A percentile compares a stretch with the other conserved stretches of the same genome.
phyloP scores from a whole-genome alignment of 192 early-diverging fungal species.

The Glomus cerebriforme region DNA sequence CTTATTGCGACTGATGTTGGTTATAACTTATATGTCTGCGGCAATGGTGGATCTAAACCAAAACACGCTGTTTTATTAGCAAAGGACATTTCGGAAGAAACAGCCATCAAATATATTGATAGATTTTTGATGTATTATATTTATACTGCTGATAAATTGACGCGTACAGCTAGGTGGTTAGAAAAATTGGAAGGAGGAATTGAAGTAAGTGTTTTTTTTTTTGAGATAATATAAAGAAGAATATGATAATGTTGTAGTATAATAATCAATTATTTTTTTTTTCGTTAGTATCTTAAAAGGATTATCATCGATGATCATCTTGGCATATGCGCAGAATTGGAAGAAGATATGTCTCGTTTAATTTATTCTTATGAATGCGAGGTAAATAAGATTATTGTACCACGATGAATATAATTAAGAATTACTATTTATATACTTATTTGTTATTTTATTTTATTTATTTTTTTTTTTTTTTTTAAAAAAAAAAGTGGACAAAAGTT shows the following conservation, averaged over 20 bases:
- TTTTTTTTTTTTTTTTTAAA: too few species aligned
- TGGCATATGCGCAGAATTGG: slow-evolving; percentile 63
- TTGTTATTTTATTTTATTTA: too few species aligned
- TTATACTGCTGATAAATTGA: slow-evolving; percentile 63
- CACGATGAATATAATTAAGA: background rate
- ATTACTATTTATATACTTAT: too few species aligned
- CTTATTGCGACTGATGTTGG: slow-evolving; percentile 74
- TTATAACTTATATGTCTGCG: slow-evolving; percentile 70
- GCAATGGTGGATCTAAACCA: slow-evolving; percentile 68
- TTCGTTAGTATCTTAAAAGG: slow-evolving; percentile 46
- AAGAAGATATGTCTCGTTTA: slow-evolving; percentile 62
- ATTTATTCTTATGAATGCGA: slow-evolving; percentile 59
- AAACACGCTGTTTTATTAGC: slow-evolving; percentile 66
- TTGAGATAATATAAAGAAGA: background rate
- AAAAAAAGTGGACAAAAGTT: slow-evolving; percentile 58
- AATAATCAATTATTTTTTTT: background rate
- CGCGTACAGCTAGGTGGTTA: slow-evolving; percentile 68
- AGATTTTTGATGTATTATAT: slow-evolving; percentile 77
- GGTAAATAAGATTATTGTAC: too few species aligned
- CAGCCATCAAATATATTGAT: slow-evolving; percentile 61
- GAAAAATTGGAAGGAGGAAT: slow-evolving; percentile 74
- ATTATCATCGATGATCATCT: slow-evolving; percentile 66
- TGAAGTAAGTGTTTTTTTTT: slow-evolving; percentile 33
- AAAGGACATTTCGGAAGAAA: slow-evolving; percentile 53
- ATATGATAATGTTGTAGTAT: background rate